Evolutionary conservation across 305 asterid genomes (phyloP).

Genomic region (Solanum hybrid): DNA sequence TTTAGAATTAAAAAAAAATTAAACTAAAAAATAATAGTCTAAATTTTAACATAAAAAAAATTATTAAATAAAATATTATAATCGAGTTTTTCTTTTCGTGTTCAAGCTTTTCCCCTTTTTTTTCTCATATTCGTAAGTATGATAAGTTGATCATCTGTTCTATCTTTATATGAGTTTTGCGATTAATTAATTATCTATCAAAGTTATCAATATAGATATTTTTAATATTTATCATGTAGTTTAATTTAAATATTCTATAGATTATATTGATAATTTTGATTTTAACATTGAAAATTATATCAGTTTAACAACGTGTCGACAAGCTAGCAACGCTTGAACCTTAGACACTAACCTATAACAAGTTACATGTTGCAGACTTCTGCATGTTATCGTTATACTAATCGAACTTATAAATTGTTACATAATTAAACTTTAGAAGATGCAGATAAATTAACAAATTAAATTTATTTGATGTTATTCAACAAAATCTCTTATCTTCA

Average conservation of each 20-base stretch:
- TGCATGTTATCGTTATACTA: not conserved
- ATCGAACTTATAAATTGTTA: not conserved
- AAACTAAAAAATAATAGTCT: not conserved
- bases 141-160: not conserved
- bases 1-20: not conserved
- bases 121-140: not conserved
- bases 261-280: too few relatives aligned
- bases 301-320: too few relatives aligned
- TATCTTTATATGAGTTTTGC: not conserved
- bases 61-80: not conserved
- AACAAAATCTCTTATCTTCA: not conserved
- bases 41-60: not conserved
- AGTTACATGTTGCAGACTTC: not conserved
- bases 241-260: too few relatives aligned
- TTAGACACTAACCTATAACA: not conserved
- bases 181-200: not conserved
- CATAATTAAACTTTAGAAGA: not conserved
- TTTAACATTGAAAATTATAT: too few relatives aligned
- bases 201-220: too few relatives aligned
- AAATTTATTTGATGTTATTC: not conserved
- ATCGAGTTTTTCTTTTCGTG: not conserved
- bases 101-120: not conserved
- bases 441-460: not conserved
- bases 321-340: not conserved
- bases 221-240: not conserved